Evolutionary conservation across 176 grass and related monocot genomes (phyloP).

Genomic region (Triticum aestivum): IWGSC_CS_RefSeq_v2.1 NC_057795.1:9592145-9592644

Average conservation of each 20-base stretch:
- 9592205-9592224: not conserved
- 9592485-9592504: slow-evolving; percentile 17
- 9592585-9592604: not conserved
- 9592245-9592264: not conserved
- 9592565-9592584: not conserved
- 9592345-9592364: slow-evolving; percentile 14
- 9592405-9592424: slow-evolving; percentile 92
- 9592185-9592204: not conserved
- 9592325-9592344: no score
- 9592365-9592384: slow-evolving; percentile 98
- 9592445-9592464: slow-evolving; percentile 36
- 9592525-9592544: slow-evolving; percentile 25
- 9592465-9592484: slow-evolving; percentile 15
- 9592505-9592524: slow-evolving; percentile 16
- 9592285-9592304: not conserved
- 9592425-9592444: slow-evolving; percentile 95
- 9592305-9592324: no score
- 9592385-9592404: slow-evolving; percentile 96
- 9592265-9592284: not conserved
- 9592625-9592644: not conserved
- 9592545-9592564: not conserved
- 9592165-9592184: not conserved
- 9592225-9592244: not conserved
- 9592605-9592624: not conserved
- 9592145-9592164: slow-evolving; percentile 44